These are phyloP conservation scores for Aspergillus panamensis DNA, from an alignment of 495 filamentous ascomycete genomes.

Conservation along the genomic window DNA sequence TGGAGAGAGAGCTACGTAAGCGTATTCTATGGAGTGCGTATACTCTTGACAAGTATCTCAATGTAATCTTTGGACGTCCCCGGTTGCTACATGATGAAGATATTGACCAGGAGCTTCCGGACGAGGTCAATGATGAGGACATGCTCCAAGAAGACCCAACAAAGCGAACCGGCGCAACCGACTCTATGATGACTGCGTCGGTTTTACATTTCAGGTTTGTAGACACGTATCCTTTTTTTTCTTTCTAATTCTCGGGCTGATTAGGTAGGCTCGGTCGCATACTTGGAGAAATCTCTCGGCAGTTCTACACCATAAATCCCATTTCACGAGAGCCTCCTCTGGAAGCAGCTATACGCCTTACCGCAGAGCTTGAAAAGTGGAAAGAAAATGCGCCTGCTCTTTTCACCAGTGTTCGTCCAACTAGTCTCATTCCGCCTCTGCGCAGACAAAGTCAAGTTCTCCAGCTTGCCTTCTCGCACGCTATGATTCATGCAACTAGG, in stretches of 20 bases:
- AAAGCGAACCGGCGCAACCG: constrained; percentile 29
- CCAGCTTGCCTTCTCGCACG: constrained; percentile 50
- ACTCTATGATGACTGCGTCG: constrained; percentile 49
- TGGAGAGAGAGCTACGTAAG: constrained; percentile 45
- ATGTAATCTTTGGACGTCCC: constrained; percentile 52
- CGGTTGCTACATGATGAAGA: constrained; percentile 51
- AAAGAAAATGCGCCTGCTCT: constrained; percentile 42
- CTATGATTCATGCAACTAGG: constrained; percentile 54
- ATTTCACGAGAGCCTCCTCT: constrained; percentile 37
- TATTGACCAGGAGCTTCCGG: constrained; percentile 52
- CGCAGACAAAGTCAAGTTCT: constrained; percentile 54
- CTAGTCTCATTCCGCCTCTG: constrained; percentile 49
- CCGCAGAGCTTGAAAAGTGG: constrained; percentile 36
- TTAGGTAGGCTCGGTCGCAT: constrained; percentile 40
- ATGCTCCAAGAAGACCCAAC: constrained; percentile 42
- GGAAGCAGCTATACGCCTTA: constrained; percentile 38
- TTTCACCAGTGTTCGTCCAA: constrained; percentile 44
- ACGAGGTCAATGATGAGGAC: constrained; percentile 52
- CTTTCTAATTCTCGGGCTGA: constrained; percentile 6
- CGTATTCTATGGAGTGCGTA: constrained; percentile 58
- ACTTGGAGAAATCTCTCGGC: constrained; percentile 43
- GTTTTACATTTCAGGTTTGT: constrained; percentile 43
- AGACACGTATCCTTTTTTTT: constrained; percentile 9
- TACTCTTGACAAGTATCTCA: constrained; percentile 56
- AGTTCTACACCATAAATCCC: constrained; percentile 48